phyloP scores from a whole-genome alignment of 2,329 filamentous ascomycete species.

The Fusarium illudens region DNA sequence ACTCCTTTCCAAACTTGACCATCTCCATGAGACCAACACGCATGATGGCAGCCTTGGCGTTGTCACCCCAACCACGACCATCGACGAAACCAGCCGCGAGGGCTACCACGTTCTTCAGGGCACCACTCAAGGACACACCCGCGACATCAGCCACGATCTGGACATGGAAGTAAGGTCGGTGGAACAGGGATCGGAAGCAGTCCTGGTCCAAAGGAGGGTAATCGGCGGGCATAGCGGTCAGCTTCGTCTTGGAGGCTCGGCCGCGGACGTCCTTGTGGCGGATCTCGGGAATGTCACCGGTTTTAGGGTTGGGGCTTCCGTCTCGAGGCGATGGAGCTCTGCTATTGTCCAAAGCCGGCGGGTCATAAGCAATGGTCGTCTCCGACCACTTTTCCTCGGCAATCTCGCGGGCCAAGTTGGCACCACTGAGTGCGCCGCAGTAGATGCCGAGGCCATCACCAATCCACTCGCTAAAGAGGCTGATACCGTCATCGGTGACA shows the following conservation, averaged over 20 bases:
- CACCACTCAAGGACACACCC: constrained; percentile 92
- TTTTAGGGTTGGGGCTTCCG: constrained; percentile 58
- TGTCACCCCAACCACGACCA: constrained; percentile 96
- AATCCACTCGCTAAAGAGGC: constrained; percentile 94
- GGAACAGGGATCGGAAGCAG: constrained; percentile 86
- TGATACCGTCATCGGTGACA: constrained; percentile 84
- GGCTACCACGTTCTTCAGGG: constrained; percentile 96
- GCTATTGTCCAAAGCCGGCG: constrained; percentile 83
- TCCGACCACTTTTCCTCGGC: constrained; percentile 96
- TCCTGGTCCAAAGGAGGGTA: constrained; percentile 88
- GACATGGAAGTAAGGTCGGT: constrained; percentile 97
- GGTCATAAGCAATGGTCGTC: constrained; percentile 96
- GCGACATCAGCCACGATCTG: constrained; percentile 95
- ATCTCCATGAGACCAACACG: constrained; percentile 94
- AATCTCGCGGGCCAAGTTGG: constrained; percentile 96
- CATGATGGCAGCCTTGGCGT: constrained; percentile 99
- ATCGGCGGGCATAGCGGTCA: constrained; percentile 79
- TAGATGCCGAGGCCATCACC: constrained; percentile 92
- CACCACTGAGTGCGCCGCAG: constrained; percentile 92
- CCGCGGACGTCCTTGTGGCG: constrained; percentile 76
- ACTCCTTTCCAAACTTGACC: constrained; percentile 93
- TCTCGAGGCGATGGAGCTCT: constrained; percentile 68
- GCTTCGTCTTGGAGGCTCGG: constrained; percentile 70
- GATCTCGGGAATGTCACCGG: constrained; percentile 63
- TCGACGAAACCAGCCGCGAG: constrained; percentile 95